Evolutionary conservation across 2,329 filamentous ascomycete genomes (phyloP).

Genomic region (Fusarium buharicum): DNA sequence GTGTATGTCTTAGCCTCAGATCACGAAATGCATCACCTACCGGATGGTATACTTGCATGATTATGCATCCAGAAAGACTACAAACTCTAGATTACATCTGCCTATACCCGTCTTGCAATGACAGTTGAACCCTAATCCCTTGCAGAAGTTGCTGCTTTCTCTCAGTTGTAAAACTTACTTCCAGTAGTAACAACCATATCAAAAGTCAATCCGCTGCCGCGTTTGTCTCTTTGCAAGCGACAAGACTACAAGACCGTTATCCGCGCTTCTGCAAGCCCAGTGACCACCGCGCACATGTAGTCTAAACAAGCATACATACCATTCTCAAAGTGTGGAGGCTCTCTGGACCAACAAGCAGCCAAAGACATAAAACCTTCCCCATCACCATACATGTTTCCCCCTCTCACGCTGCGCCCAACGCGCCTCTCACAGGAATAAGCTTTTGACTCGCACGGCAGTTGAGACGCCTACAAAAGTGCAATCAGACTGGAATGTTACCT

Average conservation of each 20-base stretch:
- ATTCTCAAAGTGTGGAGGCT: neutral
- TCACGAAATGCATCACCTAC: neutral
- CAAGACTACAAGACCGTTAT: slow-evolving; percentile 12
- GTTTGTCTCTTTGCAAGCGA: neutral
- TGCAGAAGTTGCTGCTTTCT: no score
- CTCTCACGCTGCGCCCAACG: slow-evolving; percentile 5
- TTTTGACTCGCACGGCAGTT: slow-evolving; percentile 20
- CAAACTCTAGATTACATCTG: slow-evolving; percentile 16
- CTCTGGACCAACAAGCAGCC: neutral
- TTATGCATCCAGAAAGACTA: slow-evolving; percentile 5
- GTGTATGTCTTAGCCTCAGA: neutral
- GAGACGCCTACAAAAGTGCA: slow-evolving; percentile 23
- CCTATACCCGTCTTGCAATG: slow-evolving; percentile 12
- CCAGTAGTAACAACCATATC: neutral
- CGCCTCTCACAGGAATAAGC: slow-evolving; percentile 9
- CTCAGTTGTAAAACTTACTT: neutral
- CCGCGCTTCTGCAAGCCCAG: slow-evolving; percentile 27
- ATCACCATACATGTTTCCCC: neutral
- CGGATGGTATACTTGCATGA: neutral
- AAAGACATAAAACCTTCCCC: slow-evolving; percentile 6
- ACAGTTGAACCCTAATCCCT: no score
- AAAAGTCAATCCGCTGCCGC: slow-evolving; percentile 15
- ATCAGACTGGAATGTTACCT: slow-evolving; percentile 11
- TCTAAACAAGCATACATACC: slow-evolving; percentile 2
- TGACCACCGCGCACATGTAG: slow-evolving; percentile 3